Evolutionary conservation across 768 basidiomycete genomes (phyloP).

Genomic region (Lactarius evosmus): DNA sequence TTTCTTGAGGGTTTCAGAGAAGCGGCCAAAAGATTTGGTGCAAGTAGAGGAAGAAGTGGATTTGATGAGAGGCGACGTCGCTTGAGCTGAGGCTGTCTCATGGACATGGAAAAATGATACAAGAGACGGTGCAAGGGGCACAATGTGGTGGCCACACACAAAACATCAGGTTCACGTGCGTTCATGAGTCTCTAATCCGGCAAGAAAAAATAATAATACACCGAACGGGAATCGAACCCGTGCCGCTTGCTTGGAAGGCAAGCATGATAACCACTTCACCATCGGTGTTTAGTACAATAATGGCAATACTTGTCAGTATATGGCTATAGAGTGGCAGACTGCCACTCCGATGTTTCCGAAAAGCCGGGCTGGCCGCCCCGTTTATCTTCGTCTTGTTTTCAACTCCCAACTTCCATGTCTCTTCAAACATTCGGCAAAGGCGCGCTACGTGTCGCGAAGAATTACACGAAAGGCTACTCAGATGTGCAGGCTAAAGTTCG

Average conservation of each 20-base stretch:
- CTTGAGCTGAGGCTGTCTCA: constrained; percentile 7
- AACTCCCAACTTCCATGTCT: constrained; percentile 36
- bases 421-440: constrained; percentile 82
- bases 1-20: constrained; percentile 8
- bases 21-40: not conserved
- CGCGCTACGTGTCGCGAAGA: constrained; percentile 86
- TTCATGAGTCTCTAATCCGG: not conserved
- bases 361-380: not conserved
- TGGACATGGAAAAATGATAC: not conserved
- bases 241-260: constrained; percentile 39
- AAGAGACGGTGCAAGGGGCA: not conserved
- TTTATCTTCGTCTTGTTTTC: not conserved
- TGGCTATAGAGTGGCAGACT: not conserved
- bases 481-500: constrained; percentile 94
- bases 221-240: constrained; percentile 35
- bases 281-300: constrained; percentile 20
- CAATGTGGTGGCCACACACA: not conserved
- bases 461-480: constrained; percentile 94
- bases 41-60: not conserved
- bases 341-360: too few relatives aligned
- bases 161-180: not conserved
- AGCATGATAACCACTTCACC: constrained; percentile 38
- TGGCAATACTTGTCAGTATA: not conserved
- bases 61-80: constrained; percentile 20
- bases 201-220: constrained; percentile 20